Base-by-base conservation (phyloP, 202 grass and related monocot genomes). In the Saccharum hybrid region DNA sequence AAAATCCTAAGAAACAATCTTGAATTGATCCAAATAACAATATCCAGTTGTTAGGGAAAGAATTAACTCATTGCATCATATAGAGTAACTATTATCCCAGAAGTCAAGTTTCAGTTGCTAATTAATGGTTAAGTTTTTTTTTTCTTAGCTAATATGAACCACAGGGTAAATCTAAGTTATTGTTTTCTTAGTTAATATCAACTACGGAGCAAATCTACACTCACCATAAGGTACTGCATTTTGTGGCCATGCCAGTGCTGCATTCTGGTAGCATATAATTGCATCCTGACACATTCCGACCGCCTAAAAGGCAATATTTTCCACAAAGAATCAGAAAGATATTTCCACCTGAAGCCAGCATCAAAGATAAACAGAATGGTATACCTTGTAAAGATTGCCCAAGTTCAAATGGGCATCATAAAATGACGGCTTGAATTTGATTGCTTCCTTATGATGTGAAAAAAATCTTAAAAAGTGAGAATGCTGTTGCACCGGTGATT, bases 331-430 rank as follows among this genome's bases (percentile, higher is more conserved):
- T 84, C 49, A 84, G 49, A 46, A 77, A 19, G 3, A 59, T 77
- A 36, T 76, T 75, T 76, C 37, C 51, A 84, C 2, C 68, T 48
- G 49, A 77, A 61, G 69, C 37, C 23, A 62, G 6, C 7, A 7
- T 68, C 28, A 10, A 31, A 43, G 22, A 34, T 69, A 28, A 26
- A 70, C 19, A 4, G 26, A 77, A 70, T 18, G 42, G 22, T 26
- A 84, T 84, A 84, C 82, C 82, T 84, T 84, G 82, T 84, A 84
- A 60, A 84, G 48, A 62, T 77, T 84, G 7, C 82, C 82, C 74
- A 84, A 77, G 73, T 70, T 84, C 64, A 84, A 21, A 65, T 77
- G 51, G 40, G 82, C 82, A 77, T 77, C 74, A 59, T 15, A 70
- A 77, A 84, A 70, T 77, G 26, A 15, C 4, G 82, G 82, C 7